phyloP scores from a whole-genome alignment of 805 yeast genomes.

The Danielozyma ontarioensis region DNA sequence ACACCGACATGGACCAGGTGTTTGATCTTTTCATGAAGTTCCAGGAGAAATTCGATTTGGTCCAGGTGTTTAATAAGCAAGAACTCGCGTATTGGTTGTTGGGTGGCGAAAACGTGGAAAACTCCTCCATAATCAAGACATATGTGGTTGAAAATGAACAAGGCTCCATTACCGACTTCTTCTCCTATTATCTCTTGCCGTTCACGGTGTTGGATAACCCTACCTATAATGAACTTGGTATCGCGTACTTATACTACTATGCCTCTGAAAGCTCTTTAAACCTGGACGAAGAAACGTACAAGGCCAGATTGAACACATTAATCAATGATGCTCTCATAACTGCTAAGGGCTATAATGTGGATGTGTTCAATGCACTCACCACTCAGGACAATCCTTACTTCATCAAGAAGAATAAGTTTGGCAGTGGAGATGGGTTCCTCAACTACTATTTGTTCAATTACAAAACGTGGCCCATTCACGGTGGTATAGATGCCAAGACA shows the following conservation, averaged over 20 bases:
- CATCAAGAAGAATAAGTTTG: conserved; percentile 78
- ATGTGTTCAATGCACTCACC: conserved; percentile 90
- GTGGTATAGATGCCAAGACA: conserved; percentile 63
- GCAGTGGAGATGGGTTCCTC: conserved; percentile 88
- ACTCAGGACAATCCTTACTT: conserved; percentile 86
- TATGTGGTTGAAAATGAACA: conserved; percentile 69
- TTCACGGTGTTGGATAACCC: conserved; percentile 72
- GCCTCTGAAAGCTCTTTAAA: conserved; percentile 59
- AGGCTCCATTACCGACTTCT: conserved; percentile 76
- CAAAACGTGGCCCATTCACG: conserved; percentile 70
- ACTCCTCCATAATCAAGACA: conserved; percentile 59
- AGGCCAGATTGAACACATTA: conserved; percentile 54
- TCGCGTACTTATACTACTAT: conserved; percentile 87
- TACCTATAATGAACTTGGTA: conserved; percentile 61
- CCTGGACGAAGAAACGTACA: conserved; percentile 38
- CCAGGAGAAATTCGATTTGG: conserved; percentile 66
- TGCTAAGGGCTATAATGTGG: conserved; percentile 64
- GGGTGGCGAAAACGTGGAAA: conserved; percentile 34
- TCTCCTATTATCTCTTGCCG: conserved; percentile 86
- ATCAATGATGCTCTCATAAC: conserved; percentile 72
- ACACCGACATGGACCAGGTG: conserved; percentile 62
- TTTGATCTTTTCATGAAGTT: conserved; percentile 53
- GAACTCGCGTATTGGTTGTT: conserved; percentile 82
- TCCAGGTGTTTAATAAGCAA: conserved; percentile 60
- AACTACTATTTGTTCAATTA: conserved; percentile 92